A percentile compares a stretch with the other conserved stretches of the same genome.
phyloP scores from a whole-genome alignment of 106 monocot species.

The Dendrobium chrysotoxum region DNA sequence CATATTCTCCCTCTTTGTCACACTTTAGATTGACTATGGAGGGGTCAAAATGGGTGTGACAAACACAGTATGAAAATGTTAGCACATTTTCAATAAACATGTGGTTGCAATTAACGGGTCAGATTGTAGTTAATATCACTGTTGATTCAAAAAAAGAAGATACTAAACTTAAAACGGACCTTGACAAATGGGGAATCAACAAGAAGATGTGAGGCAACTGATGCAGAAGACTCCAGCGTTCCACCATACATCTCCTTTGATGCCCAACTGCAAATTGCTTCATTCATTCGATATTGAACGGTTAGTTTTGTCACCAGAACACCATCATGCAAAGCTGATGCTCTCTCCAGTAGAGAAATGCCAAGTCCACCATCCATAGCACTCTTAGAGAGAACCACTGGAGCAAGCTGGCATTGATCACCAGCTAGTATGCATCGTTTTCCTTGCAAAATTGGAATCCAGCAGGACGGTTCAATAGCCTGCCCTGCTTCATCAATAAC shows the following conservation, averaged over 20 bases:
- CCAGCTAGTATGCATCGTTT: constrained; percentile 89
- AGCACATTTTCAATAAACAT: too few relatives aligned
- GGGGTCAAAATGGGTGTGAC: not conserved
- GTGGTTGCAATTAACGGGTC: not conserved
- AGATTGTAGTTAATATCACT: not conserved
- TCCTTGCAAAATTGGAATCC: constrained; percentile 94
- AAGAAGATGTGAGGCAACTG: constrained; percentile 78
- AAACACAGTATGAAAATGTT: not conserved
- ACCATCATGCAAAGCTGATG: constrained; percentile 55
- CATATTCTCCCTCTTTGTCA: too few relatives aligned
- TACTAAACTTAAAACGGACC: constrained; percentile 32
- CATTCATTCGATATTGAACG: constrained; percentile 86
- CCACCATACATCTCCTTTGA: constrained; percentile 95
- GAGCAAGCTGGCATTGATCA: constrained; percentile 89
- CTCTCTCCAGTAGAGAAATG: constrained; percentile 78
- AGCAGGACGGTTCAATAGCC: constrained; percentile 91
- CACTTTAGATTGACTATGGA: not conserved
- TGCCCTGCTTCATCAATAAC: constrained; percentile 94
- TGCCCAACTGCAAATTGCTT: constrained; percentile 94
- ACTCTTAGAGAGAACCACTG: constrained; percentile 79
- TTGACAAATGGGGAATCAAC: constrained; percentile 89
- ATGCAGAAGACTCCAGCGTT: constrained; percentile 50
- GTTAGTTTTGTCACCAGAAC: constrained; percentile 56
- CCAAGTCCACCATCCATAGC: constrained; percentile 95
- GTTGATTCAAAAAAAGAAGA: not conserved